phyloP scores from a whole-genome alignment of 768 basidiomycete genomes.

The Hydnum rufescens region DNA sequence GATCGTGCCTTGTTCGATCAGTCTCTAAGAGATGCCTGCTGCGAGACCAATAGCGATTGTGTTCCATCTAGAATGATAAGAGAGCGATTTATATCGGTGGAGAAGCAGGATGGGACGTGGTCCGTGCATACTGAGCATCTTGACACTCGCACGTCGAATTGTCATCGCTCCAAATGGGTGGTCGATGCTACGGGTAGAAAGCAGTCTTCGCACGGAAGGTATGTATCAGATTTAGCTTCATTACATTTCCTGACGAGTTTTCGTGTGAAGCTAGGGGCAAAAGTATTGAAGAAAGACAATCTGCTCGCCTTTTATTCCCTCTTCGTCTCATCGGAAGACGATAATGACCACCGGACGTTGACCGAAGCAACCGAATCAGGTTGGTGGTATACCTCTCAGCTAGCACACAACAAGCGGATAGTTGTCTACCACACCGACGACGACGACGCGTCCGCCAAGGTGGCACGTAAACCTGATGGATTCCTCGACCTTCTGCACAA shows the following conservation, averaged over 20 bases:
- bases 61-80: conserved; percentile 11
- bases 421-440: conserved; percentile 21
- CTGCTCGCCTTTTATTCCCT: conserved; percentile 20
- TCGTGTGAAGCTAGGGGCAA: conserved; percentile 16
- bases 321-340: conserved; percentile 13
- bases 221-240: background rate
- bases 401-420: conserved; percentile 16
- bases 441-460: conserved; percentile 12
- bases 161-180: conserved; percentile 16
- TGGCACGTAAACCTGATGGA: conserved; percentile 15
- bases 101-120: conserved; percentile 4
- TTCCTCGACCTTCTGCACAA: conserved; percentile 18
- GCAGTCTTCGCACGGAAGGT: conserved; percentile 18
- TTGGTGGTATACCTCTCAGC: conserved; percentile 21
- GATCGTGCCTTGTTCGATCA: conserved; percentile 20
- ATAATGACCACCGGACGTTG: conserved; percentile 18
- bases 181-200: conserved; percentile 22
- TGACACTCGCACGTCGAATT: background rate
- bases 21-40: conserved; percentile 13
- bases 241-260: background rate
- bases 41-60: background rate
- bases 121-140: background rate
- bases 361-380: conserved; percentile 20
- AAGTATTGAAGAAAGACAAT: conserved; percentile 13
- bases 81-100: conserved; percentile 7